Evolutionary conservation across 192 early-diverging fungal species (phyloP), one percentile per base, ranked within the genome.

Genomic region (Backusella circina): DNA sequence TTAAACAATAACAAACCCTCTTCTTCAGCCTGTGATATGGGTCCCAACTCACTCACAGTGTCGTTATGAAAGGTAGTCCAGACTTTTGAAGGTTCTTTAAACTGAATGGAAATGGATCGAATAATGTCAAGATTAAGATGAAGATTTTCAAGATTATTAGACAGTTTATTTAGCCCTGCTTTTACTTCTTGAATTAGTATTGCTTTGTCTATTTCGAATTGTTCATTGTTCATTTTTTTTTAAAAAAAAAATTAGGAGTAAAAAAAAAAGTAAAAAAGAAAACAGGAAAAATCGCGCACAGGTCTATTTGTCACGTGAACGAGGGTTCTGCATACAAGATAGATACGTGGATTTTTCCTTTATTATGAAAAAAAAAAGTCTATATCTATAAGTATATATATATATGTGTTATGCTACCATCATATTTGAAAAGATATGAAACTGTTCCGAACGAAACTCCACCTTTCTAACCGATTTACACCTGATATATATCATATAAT

Each of bases 81-180:
- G 2, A 87, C 69, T 3, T 79, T 67, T 8, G 85, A 75, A 37
- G 86, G 78, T 30, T 85, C 77, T 39, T 84, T 82, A 79, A 89
- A 89, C 51, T 89, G 86, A 37, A 79, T 80, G 8, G 86, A 85
- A 65, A 89, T 84, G 13, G 85, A 83, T 31, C 80, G 73, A 47
- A 89, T 76, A 8, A 85, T 84, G 13, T 87, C 88, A 10, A 89
- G 79, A 77, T 87, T 87, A 21, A 83, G 75, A 33, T 86, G 80
- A 28, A 89, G 72, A 26, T 81, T 82, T 33, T 74, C 79, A 35
- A 89, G 61, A 73, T 87, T 89, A 10, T 75, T 71, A 26, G 82
- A 75, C 13, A 84, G 78, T 64, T 89, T 85, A 47, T 82, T 77
- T 21, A 89, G 67, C 13, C 81, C 84, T 78, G 85, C 72, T 16